phyloP scores from a whole-genome alignment of 2,329 filamentous ascomycete species.

The Fusarium caatingaense region DNA sequence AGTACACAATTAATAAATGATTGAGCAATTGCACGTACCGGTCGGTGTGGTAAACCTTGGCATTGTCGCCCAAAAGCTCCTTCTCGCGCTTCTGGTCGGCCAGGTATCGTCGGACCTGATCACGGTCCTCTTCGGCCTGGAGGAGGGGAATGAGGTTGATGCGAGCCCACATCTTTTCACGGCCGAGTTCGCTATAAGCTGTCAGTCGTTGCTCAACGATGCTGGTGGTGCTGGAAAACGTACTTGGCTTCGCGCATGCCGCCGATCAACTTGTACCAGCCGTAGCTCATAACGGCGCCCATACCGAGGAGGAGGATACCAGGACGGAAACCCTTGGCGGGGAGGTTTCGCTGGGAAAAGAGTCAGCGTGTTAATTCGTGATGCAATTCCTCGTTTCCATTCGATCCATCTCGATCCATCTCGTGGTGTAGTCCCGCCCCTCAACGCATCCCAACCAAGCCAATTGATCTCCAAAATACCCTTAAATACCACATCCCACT shows the following conservation, averaged over 20 bases:
- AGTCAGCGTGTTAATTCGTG: constrained; percentile 15
- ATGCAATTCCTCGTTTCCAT: background rate
- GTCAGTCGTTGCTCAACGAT: constrained; percentile 2
- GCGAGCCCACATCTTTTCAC: constrained; percentile 98
- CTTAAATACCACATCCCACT: background rate
- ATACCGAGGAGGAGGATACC: constrained; percentile 80
- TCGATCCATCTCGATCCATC: background rate
- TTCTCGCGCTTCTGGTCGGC: constrained; percentile 92
- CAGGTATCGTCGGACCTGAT: constrained; percentile 86
- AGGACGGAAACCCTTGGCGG: constrained; percentile 89
- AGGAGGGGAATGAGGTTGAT: constrained; percentile 94
- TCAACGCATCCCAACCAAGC: background rate
- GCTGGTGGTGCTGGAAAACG: constrained; percentile 48
- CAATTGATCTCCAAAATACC: background rate
- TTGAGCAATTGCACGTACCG: constrained; percentile 66
- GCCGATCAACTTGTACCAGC: constrained; percentile 86
- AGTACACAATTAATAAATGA: background rate
- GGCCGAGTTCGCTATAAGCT: constrained; percentile 80
- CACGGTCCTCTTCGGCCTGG: constrained; percentile 96
- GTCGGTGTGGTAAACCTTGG: constrained; percentile 88
- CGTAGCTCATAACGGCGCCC: constrained; percentile 84
- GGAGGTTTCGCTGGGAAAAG: constrained; percentile 86
- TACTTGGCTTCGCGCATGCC: constrained; percentile 94
- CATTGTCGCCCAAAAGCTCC: constrained; percentile 85
- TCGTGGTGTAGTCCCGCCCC: background rate